A percentile compares a stretch with the other conserved stretches of the same genome.
Conservation (phyloP, 208 protist genomes). For the Strigomonas oncopelti region DNA sequence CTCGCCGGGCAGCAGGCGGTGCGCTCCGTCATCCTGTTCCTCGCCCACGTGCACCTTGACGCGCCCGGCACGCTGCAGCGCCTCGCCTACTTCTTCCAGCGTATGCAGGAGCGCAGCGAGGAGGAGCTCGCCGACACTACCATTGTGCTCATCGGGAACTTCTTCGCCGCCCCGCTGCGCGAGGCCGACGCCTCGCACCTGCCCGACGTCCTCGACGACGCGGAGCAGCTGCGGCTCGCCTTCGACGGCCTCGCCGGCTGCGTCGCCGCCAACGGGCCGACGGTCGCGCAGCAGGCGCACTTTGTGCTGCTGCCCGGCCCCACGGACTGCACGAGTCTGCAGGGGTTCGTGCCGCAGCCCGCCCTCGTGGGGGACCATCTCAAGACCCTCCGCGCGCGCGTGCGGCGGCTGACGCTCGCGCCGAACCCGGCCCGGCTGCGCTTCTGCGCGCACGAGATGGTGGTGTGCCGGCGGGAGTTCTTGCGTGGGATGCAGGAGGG, state of each 20-base stretch:
- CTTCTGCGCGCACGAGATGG: conserved; percentile 83
- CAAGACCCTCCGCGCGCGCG: conserved; percentile 42
- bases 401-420: conserved; percentile 69
- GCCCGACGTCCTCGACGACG: conserved; percentile 59
- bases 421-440: conserved; percentile 82
- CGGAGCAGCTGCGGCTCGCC: conserved; percentile 40
- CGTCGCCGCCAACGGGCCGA: conserved; percentile 59
- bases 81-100: conserved; percentile 64
- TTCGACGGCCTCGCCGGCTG: conserved; percentile 55
- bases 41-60: conserved; percentile 83
- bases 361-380: conserved; percentile 52
- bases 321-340: conserved; percentile 55
- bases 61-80: conserved; percentile 45
- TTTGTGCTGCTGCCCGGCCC: conserved; percentile 82
- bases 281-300: conserved; percentile 67
- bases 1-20: conserved; percentile 59
- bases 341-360: conserved; percentile 74
- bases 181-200: conserved; percentile 81
- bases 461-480: conserved; percentile 75
- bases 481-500: conserved; percentile 60
- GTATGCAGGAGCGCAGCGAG: conserved; percentile 81
- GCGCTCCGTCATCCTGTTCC: conserved; percentile 70
- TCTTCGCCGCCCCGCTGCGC: conserved; percentile 59
- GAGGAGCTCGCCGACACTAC: conserved; percentile 73
- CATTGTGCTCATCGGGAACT: conserved; percentile 77